Conservation (phyloP, 805 yeast genomes). For the Candida patagonica region DNA sequence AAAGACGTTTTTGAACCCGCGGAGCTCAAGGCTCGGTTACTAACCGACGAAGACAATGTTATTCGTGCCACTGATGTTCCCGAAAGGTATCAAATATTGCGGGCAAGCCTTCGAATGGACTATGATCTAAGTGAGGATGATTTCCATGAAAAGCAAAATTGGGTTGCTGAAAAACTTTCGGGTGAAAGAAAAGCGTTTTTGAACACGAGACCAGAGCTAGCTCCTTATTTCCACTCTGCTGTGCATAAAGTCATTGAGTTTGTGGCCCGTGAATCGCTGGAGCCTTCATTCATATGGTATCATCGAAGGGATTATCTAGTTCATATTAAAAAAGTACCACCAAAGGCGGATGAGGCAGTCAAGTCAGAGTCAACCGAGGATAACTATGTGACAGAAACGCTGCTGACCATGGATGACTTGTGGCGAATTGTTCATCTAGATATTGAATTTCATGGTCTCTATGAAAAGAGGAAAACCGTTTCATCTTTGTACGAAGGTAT, state of each 20-base stretch:
- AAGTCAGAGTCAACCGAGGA: conserved; percentile 14
- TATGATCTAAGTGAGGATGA: conserved; percentile 59
- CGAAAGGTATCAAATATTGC: conserved; percentile 77
- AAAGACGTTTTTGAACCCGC: conserved; percentile 92
- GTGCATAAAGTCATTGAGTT: conserved; percentile 62
- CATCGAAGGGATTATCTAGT: conserved; percentile 86
- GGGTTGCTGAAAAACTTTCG: conserved; percentile 64
- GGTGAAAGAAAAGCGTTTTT: conserved; percentile 45
- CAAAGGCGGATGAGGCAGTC: conserved; percentile 8
- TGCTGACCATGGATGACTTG: conserved; percentile 63
- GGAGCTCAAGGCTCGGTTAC: conserved; percentile 80
- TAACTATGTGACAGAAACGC: conserved; percentile 22
- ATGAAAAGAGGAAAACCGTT: conserved; percentile 62
- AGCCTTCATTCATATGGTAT: conserved; percentile 92
- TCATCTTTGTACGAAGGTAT: conserved; percentile 37
- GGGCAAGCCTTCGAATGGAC: conserved; percentile 57
- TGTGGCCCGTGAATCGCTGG: conserved; percentile 69
- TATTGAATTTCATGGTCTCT: conserved; percentile 76
- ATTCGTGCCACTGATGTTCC: conserved; percentile 85
- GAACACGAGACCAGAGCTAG: conserved; percentile 28
- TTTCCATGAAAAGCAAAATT: conserved; percentile 59
- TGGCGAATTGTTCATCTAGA: conserved; percentile 88
- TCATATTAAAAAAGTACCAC: conserved; percentile 37
- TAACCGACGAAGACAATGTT: conserved; percentile 84
- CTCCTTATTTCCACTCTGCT: conserved; percentile 45